phyloP scores from a whole-genome alignment of 2,329 filamentous ascomycete species.

The Talaromyces marneffei region DNA sequence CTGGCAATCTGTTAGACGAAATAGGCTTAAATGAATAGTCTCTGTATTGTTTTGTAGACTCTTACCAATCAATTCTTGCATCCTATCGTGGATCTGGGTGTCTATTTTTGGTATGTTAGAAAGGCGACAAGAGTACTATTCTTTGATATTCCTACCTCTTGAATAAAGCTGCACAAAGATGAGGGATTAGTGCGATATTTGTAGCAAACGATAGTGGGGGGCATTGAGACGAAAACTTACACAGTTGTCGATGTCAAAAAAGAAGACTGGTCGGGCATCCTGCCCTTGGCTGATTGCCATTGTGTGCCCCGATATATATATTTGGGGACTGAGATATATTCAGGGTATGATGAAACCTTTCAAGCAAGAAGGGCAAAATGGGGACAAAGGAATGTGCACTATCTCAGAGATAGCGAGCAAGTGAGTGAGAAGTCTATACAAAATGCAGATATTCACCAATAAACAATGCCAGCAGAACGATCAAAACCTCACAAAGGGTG shows the following conservation, averaged over 20 bases:
- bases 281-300: slow-evolving; percentile 12
- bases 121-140: neutral
- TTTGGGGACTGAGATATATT: neutral
- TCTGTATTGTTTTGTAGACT: slow-evolving; percentile 13
- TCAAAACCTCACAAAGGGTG: neutral
- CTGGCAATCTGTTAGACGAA: slow-evolving; percentile 25
- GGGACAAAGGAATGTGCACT: neutral
- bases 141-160: slow-evolving; percentile 56
- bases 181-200: neutral
- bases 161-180: slow-evolving; percentile 61
- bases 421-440: neutral
- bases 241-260: slow-evolving; percentile 98
- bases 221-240: slow-evolving; percentile 41
- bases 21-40: slow-evolving; percentile 20
- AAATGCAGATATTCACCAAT: neutral
- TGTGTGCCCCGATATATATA: no score
- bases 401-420: neutral
- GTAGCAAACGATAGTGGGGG: neutral
- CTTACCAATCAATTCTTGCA: slow-evolving; percentile 70
- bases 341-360: neutral
- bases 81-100: slow-evolving; percentile 77
- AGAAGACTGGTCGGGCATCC: slow-evolving; percentile 52
- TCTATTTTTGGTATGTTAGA: slow-evolving; percentile 39
- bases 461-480: neutral
- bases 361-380: neutral